Conservation (phyloP, 805 yeast genomes). For the Candida orba region DNA sequence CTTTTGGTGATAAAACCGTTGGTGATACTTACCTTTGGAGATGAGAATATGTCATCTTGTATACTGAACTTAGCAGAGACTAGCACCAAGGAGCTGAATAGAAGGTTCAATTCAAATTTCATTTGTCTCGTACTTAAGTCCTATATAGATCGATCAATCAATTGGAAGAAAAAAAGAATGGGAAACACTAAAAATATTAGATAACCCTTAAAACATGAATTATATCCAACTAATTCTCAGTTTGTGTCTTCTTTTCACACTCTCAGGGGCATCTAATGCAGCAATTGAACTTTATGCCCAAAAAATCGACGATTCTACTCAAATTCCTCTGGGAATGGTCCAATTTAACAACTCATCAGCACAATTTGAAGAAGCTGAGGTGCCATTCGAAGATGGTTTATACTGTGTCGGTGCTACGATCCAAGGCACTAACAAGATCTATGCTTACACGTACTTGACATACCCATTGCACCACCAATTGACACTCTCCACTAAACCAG, state of each 20-base stretch:
- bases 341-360: neutral
- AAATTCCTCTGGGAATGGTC: neutral
- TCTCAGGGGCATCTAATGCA: too few species aligned
- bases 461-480: conserved; percentile 15
- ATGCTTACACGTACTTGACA: conserved; percentile 12
- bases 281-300: neutral
- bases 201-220: too few species aligned
- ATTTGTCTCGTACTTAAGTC: neutral
- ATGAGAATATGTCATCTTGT: conserved; percentile 14
- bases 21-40: conserved; percentile 17
- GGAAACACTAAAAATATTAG: neutral
- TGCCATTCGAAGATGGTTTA: conserved; percentile 4
- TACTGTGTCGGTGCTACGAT: conserved; percentile 21
- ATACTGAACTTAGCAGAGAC: conserved; percentile 9
- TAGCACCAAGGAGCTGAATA: neutral
- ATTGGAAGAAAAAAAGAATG: too few species aligned
- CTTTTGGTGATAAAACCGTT: too few species aligned
- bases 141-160: too few species aligned
- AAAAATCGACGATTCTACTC: neutral
- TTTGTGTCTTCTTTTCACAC: too few species aligned
- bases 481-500: conserved; percentile 10
- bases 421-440: conserved; percentile 12
- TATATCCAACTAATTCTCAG: too few species aligned
- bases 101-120: neutral
- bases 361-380: neutral